Conservation (phyloP, 495 filamentous ascomycete genomes). For the Copromyces sp. region DNA sequence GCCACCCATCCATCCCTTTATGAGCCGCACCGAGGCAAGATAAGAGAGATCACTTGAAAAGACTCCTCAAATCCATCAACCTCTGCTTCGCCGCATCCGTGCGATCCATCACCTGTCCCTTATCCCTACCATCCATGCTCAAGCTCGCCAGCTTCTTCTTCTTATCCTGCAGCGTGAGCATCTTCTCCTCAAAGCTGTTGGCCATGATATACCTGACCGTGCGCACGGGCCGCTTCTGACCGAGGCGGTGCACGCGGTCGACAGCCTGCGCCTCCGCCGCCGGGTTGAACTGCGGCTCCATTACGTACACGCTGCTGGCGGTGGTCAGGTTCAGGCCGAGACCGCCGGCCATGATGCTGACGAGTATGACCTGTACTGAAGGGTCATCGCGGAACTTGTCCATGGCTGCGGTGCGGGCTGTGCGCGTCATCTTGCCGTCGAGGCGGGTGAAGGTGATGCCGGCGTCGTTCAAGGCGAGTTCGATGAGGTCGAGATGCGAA, state of each 20-base stretch:
- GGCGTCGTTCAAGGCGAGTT: conserved; percentile 64
- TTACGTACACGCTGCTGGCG: conserved; percentile 80
- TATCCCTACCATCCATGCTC: conserved; percentile 55
- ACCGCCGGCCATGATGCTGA: conserved; percentile 87
- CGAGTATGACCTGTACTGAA: conserved; percentile 65
- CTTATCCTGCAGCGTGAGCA: conserved; percentile 77
- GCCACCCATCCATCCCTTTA: background rate
- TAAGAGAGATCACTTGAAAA: conserved; percentile 54
- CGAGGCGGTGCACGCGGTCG: conserved; percentile 87
- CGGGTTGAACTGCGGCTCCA: conserved; percentile 98
- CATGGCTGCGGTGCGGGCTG: conserved; percentile 59
- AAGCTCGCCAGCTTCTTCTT: conserved; percentile 82
- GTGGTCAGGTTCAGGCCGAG: conserved; percentile 84
- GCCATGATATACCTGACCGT: conserved; percentile 83
- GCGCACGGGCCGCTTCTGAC: conserved; percentile 73
- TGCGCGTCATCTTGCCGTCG: conserved; percentile 76
- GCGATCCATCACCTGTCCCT: conserved; percentile 51
- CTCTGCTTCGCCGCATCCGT: conserved; percentile 63
- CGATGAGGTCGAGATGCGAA: conserved; percentile 83
- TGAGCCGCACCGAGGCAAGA: background rate
- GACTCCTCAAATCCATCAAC: conserved; percentile 67
- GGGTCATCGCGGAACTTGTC: conserved; percentile 65
- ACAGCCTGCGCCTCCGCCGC: conserved; percentile 89
- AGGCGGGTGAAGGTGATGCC: conserved; percentile 65
- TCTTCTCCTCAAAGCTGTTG: conserved; percentile 86